Conservation (phyloP, 306 rosid genomes). For the Astragalus glycyphyllos region DNA sequence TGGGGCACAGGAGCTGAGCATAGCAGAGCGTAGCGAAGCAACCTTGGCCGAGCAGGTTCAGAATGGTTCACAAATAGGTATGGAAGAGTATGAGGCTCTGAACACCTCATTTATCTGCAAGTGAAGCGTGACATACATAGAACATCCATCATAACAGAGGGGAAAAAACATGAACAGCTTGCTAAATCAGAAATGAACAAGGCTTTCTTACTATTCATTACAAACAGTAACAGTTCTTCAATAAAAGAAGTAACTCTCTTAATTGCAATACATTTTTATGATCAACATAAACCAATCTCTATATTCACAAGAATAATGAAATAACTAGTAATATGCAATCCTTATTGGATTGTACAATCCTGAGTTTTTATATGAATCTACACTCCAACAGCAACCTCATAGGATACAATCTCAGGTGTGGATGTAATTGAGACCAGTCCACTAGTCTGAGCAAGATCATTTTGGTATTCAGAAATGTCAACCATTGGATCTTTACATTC, state of each 20-base stretch:
- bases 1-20: too few relatives aligned
- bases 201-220: constrained; percentile 19
- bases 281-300: constrained; percentile 47
- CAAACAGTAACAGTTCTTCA: constrained; percentile 37
- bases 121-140: constrained; percentile 63
- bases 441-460: constrained; percentile 43
- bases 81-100: constrained; percentile 77
- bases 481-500: constrained; percentile 46
- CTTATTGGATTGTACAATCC: neutral
- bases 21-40: too few relatives aligned
- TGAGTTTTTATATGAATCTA: constrained; percentile 41
- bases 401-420: constrained; percentile 59
- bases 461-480: constrained; percentile 42
- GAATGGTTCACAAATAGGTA: constrained; percentile 64
- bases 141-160: neutral
- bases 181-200: constrained; percentile 35
- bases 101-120: constrained; percentile 78
- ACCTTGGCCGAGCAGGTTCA: too few relatives aligned
- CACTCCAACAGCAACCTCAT: constrained; percentile 72
- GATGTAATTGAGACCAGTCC: constrained; percentile 43
- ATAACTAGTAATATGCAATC: constrained; percentile 41
- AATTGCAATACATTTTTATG: constrained; percentile 38
- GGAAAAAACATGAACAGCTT: neutral
- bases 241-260: constrained; percentile 22
- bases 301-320: constrained; percentile 55